Percentiles rank a stretch among this genome's conserved stretches.
These are phyloP conservation scores for Trichoderma breve DNA, from an alignment of 2,329 filamentous ascomycete species.

Conservation along the genomic window DNA sequence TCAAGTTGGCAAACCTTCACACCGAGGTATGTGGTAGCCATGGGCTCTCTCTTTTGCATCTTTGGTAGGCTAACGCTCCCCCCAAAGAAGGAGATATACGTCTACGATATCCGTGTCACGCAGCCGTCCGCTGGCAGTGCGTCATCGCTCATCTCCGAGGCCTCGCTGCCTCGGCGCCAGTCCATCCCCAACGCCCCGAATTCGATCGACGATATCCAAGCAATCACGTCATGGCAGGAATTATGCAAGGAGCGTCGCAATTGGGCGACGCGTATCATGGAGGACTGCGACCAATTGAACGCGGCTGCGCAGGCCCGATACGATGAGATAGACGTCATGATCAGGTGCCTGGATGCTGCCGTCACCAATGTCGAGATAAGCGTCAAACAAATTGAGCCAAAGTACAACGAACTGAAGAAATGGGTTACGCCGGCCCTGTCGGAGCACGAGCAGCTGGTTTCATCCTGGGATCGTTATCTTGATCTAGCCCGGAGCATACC, in stretches of 20 bases:
- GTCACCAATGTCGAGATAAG: conserved; percentile 80
- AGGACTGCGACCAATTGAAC: conserved; percentile 67
- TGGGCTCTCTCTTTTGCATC: background rate
- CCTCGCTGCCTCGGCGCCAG: conserved; percentile 54
- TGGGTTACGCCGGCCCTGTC: conserved; percentile 67
- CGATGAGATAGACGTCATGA: conserved; percentile 71
- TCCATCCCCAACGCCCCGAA: conserved; percentile 71
- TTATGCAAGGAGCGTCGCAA: conserved; percentile 76
- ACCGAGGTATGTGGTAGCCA: conserved; percentile 61
- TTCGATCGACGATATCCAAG: conserved; percentile 73
- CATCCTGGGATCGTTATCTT: conserved; percentile 67
- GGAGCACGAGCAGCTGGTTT: conserved; percentile 64
- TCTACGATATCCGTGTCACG: conserved; percentile 82
- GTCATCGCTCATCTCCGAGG: conserved; percentile 46
- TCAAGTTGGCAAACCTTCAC: conserved; percentile 76
- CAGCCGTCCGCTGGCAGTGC: conserved; percentile 50
- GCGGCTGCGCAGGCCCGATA: conserved; percentile 63
- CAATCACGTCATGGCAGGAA: conserved; percentile 82
- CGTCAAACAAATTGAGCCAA: conserved; percentile 68
- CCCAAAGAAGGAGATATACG: conserved; percentile 76
- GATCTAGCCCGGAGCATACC: conserved; percentile 62
- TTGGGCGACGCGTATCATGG: conserved; percentile 73
- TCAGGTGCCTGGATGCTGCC: conserved; percentile 78
- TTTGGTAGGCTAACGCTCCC: conserved; percentile 7
- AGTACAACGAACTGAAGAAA: conserved; percentile 66